Percentiles rank a stretch among this genome's conserved stretches.
Evolutionary conservation across 2,329 filamentous ascomycete genomes (phyloP).

Genomic region (Atkinsonella texensis): DNA sequence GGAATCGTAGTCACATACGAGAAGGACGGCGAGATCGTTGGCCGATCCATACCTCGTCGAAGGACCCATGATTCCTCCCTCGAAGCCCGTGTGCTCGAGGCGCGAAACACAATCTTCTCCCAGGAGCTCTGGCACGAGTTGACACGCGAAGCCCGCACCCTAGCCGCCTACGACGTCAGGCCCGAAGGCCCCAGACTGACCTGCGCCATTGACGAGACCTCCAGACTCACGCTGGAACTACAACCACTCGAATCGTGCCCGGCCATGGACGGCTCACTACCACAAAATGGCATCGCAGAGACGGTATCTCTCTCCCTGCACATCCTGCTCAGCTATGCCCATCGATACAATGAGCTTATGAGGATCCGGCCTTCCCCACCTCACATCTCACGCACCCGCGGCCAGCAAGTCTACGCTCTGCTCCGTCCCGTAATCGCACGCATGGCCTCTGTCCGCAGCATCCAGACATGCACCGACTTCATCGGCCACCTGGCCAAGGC

Average conservation of each 20-base stretch:
- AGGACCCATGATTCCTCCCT: conserved; percentile 41
- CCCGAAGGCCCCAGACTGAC: conserved; percentile 46
- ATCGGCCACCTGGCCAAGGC: conserved; percentile 30
- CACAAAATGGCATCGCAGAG: conserved; percentile 46
- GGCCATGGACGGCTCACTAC: conserved; percentile 19
- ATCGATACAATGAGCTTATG: conserved; percentile 60
- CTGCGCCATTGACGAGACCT: conserved; percentile 38
- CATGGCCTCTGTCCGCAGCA: conserved; percentile 30
- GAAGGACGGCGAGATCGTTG: conserved; percentile 43
- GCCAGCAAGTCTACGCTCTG: conserved; percentile 34
- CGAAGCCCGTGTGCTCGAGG: conserved; percentile 58
- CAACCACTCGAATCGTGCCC: conserved; percentile 40
- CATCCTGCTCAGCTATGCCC: conserved; percentile 66
- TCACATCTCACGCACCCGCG: conserved; percentile 23
- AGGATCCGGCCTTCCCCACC: conserved; percentile 46
- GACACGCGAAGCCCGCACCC: conserved; percentile 62
- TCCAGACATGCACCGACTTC: conserved; percentile 27
- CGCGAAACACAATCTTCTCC: conserved; percentile 67
- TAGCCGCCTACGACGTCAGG: conserved; percentile 59
- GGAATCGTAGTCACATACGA: conserved; percentile 57
- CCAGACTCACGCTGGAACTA: conserved; percentile 54
- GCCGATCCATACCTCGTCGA: conserved; percentile 39
- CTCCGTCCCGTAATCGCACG: conserved; percentile 40
- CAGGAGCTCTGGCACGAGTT: conserved; percentile 89
- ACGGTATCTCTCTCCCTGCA: conserved; percentile 55